Percentiles rank a stretch among this genome's conserved stretches.
These are phyloP conservation scores for Leucoagaricus sp. DNA, from an alignment of 1,284 basidiomycete species.

Conservation along the genomic window DNA sequence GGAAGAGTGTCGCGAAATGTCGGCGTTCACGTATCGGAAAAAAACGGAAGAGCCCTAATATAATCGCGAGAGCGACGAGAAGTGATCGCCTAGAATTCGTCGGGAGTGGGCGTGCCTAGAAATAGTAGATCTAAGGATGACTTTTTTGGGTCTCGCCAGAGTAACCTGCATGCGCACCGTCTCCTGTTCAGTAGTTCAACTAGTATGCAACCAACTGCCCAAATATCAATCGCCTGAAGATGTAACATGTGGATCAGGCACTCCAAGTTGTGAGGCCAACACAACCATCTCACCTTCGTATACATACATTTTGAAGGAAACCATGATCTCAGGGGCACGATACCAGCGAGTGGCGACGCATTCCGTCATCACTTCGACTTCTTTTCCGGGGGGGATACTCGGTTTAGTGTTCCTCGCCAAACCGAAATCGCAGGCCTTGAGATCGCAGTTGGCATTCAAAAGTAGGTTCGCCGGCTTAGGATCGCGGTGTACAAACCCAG, in stretches of 20 bases:
- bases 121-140: not conserved
- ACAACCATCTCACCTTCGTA: constrained; percentile 47
- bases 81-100: constrained; percentile 88
- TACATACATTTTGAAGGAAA: constrained; percentile 90
- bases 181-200: constrained; percentile 84
- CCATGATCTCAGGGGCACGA: constrained; percentile 76
- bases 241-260: not conserved
- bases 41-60: constrained; percentile 76
- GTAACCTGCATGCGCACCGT: too few species aligned
- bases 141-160: too few species aligned
- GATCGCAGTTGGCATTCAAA: constrained; percentile 60
- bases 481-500: constrained; percentile 58
- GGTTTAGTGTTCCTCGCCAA: constrained; percentile 74
- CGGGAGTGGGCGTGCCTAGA: constrained; percentile 75
- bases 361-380: constrained; percentile 79
- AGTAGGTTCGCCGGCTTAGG: constrained; percentile 64
- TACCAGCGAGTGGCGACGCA: constrained; percentile 76
- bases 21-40: constrained; percentile 60
- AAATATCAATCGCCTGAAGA: constrained; percentile 73
- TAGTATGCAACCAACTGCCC: constrained; percentile 88
- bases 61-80: constrained; percentile 84
- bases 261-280: not conserved
- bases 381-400: constrained; percentile 59
- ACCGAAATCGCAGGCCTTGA: constrained; percentile 87
- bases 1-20: constrained; percentile 65